Evolutionary conservation across 192 early-diverging fungal species (phyloP).

Genomic region (Phycomyces blakesleeanus): DNA sequence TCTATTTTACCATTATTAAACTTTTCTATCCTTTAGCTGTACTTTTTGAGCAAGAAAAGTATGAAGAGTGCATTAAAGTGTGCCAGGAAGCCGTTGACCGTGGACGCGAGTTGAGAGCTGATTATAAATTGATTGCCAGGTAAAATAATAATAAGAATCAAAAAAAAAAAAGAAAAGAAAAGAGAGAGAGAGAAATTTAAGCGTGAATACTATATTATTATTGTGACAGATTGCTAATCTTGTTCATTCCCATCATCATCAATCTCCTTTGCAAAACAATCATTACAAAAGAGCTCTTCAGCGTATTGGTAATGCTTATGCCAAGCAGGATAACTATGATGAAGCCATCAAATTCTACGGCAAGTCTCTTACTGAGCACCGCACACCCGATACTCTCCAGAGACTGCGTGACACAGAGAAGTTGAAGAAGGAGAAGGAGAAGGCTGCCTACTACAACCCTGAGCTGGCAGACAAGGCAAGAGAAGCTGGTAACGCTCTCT

Average conservation of each 20-base stretch:
- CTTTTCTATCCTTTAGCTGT: slow-evolving; percentile 67
- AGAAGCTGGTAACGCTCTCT: slow-evolving; percentile 88
- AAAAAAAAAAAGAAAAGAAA: slow-evolving; percentile 9
- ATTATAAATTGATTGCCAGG: slow-evolving; percentile 92
- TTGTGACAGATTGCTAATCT: not conserved
- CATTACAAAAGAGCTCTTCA: slow-evolving; percentile 68
- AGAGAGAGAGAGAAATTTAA: too few species aligned
- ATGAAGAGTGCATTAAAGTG: slow-evolving; percentile 87
- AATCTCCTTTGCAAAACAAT: not conserved
- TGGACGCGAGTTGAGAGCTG: slow-evolving; percentile 85
- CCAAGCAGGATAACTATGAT: slow-evolving; percentile 70
- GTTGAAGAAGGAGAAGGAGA: slow-evolving; percentile 69
- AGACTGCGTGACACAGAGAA: slow-evolving; percentile 89
- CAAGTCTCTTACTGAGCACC: slow-evolving; percentile 93
- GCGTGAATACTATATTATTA: too few species aligned
- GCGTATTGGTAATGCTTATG: slow-evolving; percentile 87
- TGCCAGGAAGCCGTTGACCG: slow-evolving; percentile 89
- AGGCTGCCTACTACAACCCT: slow-evolving; percentile 83
- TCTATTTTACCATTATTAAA: too few species aligned
- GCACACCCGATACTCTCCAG: slow-evolving; percentile 85
- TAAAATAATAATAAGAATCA: slow-evolving; percentile 19
- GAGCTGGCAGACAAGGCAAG: slow-evolving; percentile 85
- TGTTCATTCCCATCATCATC: not conserved
- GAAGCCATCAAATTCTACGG: slow-evolving; percentile 91
- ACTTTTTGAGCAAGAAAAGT: slow-evolving; percentile 90